These are phyloP conservation scores for Colletotrichum ledebouriae DNA, from an alignment of 2,329 filamentous ascomycete species.

Conservation along the genomic window DNA sequence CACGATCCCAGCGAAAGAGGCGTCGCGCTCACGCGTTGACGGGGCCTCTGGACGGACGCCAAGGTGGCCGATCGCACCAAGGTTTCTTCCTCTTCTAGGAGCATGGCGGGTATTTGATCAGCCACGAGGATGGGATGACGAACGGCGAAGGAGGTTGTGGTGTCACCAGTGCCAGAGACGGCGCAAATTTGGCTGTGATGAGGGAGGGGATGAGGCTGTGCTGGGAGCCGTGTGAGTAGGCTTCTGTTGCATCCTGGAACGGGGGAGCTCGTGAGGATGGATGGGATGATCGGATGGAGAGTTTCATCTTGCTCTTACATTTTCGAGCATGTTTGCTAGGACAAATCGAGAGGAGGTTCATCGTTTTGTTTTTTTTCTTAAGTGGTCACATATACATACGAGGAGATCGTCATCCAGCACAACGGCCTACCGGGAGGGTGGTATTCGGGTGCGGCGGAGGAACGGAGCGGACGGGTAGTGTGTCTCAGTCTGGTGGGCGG, in stretches of 20 bases:
- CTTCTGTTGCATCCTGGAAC: not conserved
- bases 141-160: not conserved
- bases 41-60: not conserved
- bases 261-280: not conserved
- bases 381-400: not conserved
- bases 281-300: not conserved
- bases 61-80: constrained; percentile 26
- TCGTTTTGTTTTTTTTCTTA: too few relatives aligned
- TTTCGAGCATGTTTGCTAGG: not conserved
- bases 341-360: not conserved
- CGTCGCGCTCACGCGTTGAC: not conserved
- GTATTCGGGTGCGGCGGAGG: constrained; percentile 25
- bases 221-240: constrained; percentile 6
- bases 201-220: constrained; percentile 19
- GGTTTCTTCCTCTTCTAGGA: constrained; percentile 33
- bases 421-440: constrained; percentile 27
- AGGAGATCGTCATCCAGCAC: not conserved
- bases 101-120: constrained; percentile 6
- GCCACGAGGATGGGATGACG: constrained; percentile 29
- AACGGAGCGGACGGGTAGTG: not conserved
- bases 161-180: constrained; percentile 11
- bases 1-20: constrained; percentile 7
- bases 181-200: constrained; percentile 18
- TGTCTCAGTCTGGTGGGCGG: constrained; percentile 38
- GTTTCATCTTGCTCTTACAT: too few relatives aligned